These are phyloP conservation scores for Clonostachys rhizophaga DNA, from an alignment of 2,329 filamentous ascomycete genomes.

Conservation along the genomic window DNA sequence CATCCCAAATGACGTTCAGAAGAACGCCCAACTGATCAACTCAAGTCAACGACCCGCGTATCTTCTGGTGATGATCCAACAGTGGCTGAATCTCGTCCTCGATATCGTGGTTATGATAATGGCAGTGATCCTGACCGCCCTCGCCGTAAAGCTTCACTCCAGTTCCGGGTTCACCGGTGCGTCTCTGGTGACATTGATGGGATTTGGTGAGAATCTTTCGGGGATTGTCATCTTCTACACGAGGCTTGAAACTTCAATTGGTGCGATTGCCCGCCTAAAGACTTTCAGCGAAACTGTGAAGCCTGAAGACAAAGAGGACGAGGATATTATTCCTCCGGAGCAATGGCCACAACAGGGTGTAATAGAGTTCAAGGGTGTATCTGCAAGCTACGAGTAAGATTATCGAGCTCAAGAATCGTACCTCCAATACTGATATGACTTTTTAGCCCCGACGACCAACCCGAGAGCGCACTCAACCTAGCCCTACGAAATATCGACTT, in stretches of 20 bases:
- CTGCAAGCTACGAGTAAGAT: conserved; percentile 21
- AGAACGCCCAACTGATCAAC: conserved; percentile 42
- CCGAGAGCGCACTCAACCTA: conserved; percentile 5
- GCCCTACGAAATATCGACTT: conserved; percentile 17
- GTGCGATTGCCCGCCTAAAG: conserved; percentile 15
- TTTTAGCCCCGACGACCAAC: not conserved
- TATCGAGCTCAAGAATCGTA: not conserved
- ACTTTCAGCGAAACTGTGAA: conserved; percentile 14
- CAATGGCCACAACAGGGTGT: conserved; percentile 22
- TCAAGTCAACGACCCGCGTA: conserved; percentile 51
- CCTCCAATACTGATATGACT: not conserved
- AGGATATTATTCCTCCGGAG: conserved; percentile 7
- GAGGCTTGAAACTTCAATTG: conserved; percentile 17
- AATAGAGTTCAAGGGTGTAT: conserved; percentile 21
- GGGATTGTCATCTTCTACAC: conserved; percentile 24
- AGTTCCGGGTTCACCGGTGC: conserved; percentile 27
- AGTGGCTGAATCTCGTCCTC: conserved; percentile 48
- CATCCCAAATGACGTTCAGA: conserved; percentile 24
- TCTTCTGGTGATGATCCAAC: conserved; percentile 49
- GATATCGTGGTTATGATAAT: conserved; percentile 40
- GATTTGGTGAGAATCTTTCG: conserved; percentile 15
- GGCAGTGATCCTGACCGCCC: conserved; percentile 35
- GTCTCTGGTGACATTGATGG: conserved; percentile 27
- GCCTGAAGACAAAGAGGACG: conserved; percentile 9
- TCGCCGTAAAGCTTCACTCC: conserved; percentile 33